A percentile compares a stretch with the other conserved stretches of the same genome.
Conservation (phyloP, 345 rosid species). For the Citrus trifoliata region DNA sequence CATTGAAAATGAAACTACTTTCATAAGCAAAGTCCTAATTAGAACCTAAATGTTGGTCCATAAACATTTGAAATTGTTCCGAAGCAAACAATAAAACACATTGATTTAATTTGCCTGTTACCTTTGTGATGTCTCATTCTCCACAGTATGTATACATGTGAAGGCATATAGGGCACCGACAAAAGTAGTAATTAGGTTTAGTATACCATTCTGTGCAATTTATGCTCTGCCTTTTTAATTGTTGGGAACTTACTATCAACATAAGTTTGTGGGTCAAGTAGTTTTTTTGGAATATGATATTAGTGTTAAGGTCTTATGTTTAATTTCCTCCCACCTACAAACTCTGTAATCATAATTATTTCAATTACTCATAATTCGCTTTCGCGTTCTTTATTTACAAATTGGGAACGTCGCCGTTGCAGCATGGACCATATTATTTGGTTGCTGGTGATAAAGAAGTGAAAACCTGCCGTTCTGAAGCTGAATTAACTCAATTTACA, state of each 20-base stretch:
- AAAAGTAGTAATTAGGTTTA: not conserved
- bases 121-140: not conserved
- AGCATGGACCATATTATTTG: not conserved
- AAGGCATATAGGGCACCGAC: not conserved
- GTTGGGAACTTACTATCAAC: too few relatives aligned
- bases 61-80: not conserved
- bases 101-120: not conserved
- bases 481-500: not conserved
- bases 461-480: not conserved
- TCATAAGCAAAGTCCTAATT: not conserved
- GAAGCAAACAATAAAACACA: not conserved
- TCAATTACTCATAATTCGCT: too few relatives aligned
- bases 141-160: not conserved
- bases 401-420: not conserved
- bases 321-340: too few relatives aligned
- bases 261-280: too few relatives aligned
- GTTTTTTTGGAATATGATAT: too few relatives aligned
- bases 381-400: too few relatives aligned
- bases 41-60: conserved; percentile 1
- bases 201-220: too few relatives aligned
- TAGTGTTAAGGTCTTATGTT: too few relatives aligned
- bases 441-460: not conserved
- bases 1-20: not conserved
- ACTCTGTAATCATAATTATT: too few relatives aligned
- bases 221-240: too few relatives aligned